Conservation (phyloP, 257 asterid genomes). For the Capsicum chinense region DNA sequence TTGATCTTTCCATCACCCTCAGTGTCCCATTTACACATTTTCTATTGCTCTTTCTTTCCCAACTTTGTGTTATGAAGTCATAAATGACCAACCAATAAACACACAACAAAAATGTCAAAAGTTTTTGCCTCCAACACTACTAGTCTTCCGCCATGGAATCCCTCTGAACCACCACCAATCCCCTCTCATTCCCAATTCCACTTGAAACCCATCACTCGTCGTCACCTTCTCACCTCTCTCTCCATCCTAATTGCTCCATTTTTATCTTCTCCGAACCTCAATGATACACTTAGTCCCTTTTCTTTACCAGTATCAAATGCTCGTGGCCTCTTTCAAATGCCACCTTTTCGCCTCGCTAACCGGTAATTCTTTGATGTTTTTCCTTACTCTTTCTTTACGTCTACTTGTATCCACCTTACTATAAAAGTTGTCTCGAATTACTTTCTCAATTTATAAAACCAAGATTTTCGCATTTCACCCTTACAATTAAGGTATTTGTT, state of each 20-base stretch:
- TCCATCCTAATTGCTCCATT: slow-evolving; percentile 58
- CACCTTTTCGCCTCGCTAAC: slow-evolving; percentile 82
- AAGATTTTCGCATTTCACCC: too few species aligned
- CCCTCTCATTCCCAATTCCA: slow-evolving; percentile 16
- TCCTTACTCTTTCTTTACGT: too few species aligned
- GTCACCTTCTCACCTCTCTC: slow-evolving; percentile 56
- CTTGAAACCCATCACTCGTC: slow-evolving; percentile 53
- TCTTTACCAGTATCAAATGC: slow-evolving; percentile 59
- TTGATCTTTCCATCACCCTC: background rate
- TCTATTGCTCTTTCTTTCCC: background rate
- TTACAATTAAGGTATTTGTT: too few species aligned
- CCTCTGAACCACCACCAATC: slow-evolving; percentile 21
- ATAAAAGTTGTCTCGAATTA: too few species aligned
- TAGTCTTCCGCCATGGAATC: slow-evolving; percentile 24
- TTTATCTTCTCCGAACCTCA: slow-evolving; percentile 42
- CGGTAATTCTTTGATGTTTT: slow-evolving; percentile 42
- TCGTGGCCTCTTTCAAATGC: slow-evolving; percentile 98
- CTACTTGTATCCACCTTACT: too few species aligned
- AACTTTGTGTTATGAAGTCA: background rate
- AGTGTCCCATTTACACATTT: background rate
- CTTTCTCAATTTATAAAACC: too few species aligned
- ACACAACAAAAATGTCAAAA: slow-evolving; percentile 35
- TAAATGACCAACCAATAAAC: slow-evolving; percentile 20
- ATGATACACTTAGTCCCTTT: slow-evolving; percentile 39
- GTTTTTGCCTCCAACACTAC: slow-evolving; percentile 34